Conservation (phyloP, 2,329 filamentous ascomycete genomes). For the Phialemoniopsis sp. region DNA sequence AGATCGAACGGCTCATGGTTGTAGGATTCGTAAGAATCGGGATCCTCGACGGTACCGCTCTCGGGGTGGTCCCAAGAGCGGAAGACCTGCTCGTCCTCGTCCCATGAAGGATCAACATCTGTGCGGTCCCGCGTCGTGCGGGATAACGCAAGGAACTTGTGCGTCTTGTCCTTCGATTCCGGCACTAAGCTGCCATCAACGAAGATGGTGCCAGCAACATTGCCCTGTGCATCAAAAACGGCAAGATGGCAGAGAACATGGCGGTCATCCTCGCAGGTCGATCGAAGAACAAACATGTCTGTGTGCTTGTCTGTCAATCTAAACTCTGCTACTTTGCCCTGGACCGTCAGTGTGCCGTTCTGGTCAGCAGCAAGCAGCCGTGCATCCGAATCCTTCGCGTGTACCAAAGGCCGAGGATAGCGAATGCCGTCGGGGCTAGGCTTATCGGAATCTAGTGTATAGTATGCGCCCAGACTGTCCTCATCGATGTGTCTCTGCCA, state of each 20-base stretch:
- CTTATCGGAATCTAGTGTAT: background rate
- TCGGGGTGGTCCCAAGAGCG: slow-evolving; percentile 4
- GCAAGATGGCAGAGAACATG: slow-evolving; percentile 3
- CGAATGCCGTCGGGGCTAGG: background rate
- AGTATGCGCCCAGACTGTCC: slow-evolving; percentile 2
- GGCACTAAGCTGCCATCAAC: slow-evolving; percentile 1
- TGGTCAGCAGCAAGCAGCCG: background rate
- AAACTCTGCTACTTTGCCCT: background rate
- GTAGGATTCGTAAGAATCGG: background rate
- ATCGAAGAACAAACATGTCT: background rate
- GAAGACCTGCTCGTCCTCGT: slow-evolving; percentile 1
- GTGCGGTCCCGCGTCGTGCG: slow-evolving; percentile 1
- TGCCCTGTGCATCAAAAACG: slow-evolving; percentile 2
- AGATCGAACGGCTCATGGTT: background rate
- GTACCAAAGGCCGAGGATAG: background rate
- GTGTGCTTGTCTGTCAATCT: background rate
- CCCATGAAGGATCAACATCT: slow-evolving; percentile 4
- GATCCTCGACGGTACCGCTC: background rate
- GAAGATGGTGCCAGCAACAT: slow-evolving; percentile 1
- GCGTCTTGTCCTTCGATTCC: background rate
- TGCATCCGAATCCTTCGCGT: too few species aligned
- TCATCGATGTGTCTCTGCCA: slow-evolving; percentile 4
- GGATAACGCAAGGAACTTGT: slow-evolving; percentile 4
- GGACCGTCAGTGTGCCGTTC: background rate
- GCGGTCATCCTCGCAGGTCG: background rate